phyloP scores from a whole-genome alignment of 768 basidiomycete genomes.

The Galerina marginata region DNA sequence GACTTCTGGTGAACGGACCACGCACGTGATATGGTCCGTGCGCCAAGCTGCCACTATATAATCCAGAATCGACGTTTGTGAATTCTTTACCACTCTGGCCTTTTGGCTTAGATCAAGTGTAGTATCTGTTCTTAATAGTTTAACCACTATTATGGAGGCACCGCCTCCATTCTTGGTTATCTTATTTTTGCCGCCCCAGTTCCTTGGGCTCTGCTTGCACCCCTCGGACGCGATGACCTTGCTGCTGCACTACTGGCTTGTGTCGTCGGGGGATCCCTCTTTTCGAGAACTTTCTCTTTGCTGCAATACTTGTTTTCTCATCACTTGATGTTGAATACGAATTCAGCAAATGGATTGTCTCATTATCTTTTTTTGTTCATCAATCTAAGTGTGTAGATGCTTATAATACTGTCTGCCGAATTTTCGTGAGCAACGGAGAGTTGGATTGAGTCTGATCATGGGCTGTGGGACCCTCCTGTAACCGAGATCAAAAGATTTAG shows the following conservation, averaged over 20 bases:
- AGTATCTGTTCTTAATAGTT: slow-evolving; percentile 95
- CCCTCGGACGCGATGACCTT: slow-evolving; percentile 59
- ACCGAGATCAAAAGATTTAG: not conserved
- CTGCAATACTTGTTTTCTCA: slow-evolving; percentile 7
- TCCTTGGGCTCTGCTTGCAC: slow-evolving; percentile 65
- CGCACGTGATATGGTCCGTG: slow-evolving; percentile 23
- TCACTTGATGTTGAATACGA: not conserved
- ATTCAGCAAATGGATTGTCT: slow-evolving; percentile 7
- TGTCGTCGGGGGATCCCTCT: slow-evolving; percentile 62
- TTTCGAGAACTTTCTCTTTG: slow-evolving; percentile 5
- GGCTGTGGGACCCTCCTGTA: no score
- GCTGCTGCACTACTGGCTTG: slow-evolving; percentile 62
- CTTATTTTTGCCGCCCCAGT: slow-evolving; percentile 61
- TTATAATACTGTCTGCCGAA: no score
- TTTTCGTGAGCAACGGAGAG: no score
- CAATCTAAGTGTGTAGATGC: no score
- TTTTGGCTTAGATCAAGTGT: slow-evolving; percentile 98
- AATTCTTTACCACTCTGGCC: slow-evolving; percentile 83
- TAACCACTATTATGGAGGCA: slow-evolving; percentile 69
- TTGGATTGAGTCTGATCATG: no score
- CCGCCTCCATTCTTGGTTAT: slow-evolving; percentile 59
- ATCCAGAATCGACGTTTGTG: slow-evolving; percentile 6
- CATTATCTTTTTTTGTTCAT: not conserved
- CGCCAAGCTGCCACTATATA: slow-evolving; percentile 30
- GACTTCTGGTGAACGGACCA: no score